Evolutionary conservation across 257 asterid genomes (phyloP).

Genomic region (Solanum corneliomulleri): DNA sequence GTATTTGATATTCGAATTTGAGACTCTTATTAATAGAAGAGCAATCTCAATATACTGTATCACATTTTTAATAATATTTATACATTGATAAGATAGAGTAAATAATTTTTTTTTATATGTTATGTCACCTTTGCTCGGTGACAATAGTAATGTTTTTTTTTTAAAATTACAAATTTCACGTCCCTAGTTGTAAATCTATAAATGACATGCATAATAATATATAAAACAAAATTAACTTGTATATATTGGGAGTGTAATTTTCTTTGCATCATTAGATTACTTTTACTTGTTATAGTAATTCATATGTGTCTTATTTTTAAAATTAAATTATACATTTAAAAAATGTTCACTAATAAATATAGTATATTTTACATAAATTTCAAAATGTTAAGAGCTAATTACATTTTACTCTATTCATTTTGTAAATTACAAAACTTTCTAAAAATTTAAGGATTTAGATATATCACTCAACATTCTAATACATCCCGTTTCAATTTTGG

Average conservation of each 20-base stretch:
- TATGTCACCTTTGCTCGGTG: background rate
- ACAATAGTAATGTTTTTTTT: background rate
- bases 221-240: background rate
- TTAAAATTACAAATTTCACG: background rate
- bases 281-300: background rate
- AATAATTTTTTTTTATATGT: background rate
- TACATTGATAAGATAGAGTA: background rate
- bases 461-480: background rate
- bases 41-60: too few species aligned
- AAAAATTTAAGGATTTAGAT: background rate
- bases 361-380: background rate
- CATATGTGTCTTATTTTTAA: background rate
- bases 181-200: background rate
- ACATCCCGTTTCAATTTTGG: background rate
- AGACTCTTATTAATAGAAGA: too few species aligned
- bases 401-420: too few species aligned
- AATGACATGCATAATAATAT: too few species aligned
- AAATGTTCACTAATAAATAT: background rate
- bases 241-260: too few species aligned
- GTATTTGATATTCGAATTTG: accelerated
- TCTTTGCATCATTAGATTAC: background rate
- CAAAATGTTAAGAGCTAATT: too few species aligned
- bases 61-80: background rate
- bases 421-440: too few species aligned
- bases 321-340: background rate